Evolutionary conservation across 371 early-diverging fungal species (phyloP).

Genomic region (Apophysomyces trapeziformis): DNA sequence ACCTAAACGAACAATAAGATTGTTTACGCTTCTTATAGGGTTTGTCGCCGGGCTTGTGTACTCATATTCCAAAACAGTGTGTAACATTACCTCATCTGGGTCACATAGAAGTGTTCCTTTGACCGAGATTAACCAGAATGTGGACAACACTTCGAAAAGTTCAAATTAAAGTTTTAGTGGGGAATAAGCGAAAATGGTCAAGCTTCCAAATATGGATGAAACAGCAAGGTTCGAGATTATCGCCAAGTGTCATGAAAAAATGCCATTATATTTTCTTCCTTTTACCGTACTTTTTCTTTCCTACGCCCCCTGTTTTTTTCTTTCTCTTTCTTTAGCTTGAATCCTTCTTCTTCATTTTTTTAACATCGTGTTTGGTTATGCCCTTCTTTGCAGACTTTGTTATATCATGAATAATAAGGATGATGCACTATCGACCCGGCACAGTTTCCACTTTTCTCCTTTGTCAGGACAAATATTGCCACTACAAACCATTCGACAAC

Average conservation of each 20-base stretch:
- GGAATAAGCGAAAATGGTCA: neutral
- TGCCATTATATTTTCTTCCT: neutral
- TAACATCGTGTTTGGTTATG: slow-evolving; percentile 3
- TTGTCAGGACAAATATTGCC: slow-evolving; percentile 37
- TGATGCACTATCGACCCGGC: slow-evolving; percentile 21
- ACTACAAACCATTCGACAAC: slow-evolving; percentile 35
- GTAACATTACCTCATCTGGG: neutral
- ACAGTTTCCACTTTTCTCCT: slow-evolving; percentile 40
- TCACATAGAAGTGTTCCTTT: neutral
- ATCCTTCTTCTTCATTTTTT: neutral
- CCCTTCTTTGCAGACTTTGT: neutral
- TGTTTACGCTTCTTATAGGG: neutral
- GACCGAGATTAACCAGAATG: neutral
- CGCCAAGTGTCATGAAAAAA: neutral
- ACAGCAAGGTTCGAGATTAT: neutral
- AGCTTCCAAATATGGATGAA: slow-evolving; percentile 7
- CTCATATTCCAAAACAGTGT: neutral
- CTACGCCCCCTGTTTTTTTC: neutral
- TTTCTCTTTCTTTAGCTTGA: slow-evolving; percentile 3
- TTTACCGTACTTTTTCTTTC: slow-evolving; percentile 7
- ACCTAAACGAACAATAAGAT: neutral
- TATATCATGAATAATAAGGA: slow-evolving; percentile 22
- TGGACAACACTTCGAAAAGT: neutral
- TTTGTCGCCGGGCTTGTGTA: neutral
- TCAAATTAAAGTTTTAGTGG: neutral